Evolutionary conservation across 139 green algal genomes (phyloP), one percentile per base, ranked within the genome.

Genomic region (Tetratostichococcus sp.): DNA sequence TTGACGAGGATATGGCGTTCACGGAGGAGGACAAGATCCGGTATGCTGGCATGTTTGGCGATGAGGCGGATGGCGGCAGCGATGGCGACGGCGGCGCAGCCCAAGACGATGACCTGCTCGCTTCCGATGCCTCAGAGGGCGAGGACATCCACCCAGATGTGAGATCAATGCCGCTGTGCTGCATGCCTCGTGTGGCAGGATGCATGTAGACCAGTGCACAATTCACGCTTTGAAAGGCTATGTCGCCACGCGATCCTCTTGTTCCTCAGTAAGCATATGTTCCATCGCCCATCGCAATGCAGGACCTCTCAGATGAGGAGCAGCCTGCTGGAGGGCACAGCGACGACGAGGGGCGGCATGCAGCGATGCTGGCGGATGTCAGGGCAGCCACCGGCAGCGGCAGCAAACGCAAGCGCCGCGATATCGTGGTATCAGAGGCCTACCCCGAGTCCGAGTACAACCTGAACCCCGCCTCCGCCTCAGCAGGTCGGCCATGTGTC

Each of bases 1-100:
- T 98, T 35, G 93, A 98, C 58, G 94, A 98, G 71, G 94, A 98
- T 39, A 65, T 83, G 21, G 94, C 94, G 2, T 98, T 98, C 77
- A 96, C 83, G 1, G 88, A 79, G 68, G 90, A 97, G 70, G 94
- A 98, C 77, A 86, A 95, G 74, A 81, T 84, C 35, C 80, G 86
- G 79, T 97, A 92, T 75, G 90, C 81, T 8, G 85, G 83, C 39
- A 86, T 84, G 83, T 94, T 95, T 77, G 82, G 73, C 19, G 73
- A 85, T 14, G 81, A 85, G n/a, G 6, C 39, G 6, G 39, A n/a
- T n/a, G 82, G 62, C 21, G 75, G 32, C 30, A 77, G 50, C 31
- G 72, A 76, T 28, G 83, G 76, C 1, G 82, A 86, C 22, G 82
- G 81, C 8, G 77, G 85, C 17, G 79, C 75, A 16, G 83, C 79